Evolutionary conservation across 2,329 filamentous ascomycete genomes (phyloP), one percentile per base, ranked within the genome.

Genomic region (Colletotrichum eremochloae): DNA sequence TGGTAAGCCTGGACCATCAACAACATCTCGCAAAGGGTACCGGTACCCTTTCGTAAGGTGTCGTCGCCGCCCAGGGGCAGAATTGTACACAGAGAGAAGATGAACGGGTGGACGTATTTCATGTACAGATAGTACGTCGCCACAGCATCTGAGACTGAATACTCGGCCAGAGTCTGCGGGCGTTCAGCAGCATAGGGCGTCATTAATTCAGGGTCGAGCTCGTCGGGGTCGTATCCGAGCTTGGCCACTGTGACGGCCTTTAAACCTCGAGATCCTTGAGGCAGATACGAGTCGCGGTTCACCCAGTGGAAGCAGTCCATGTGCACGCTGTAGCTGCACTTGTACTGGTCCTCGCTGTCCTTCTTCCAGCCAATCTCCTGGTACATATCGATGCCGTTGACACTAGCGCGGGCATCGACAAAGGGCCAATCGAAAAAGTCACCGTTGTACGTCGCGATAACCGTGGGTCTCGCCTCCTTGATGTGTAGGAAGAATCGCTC

Each of bases 381-480:
- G 83, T 99, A 99, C 96, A 99, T 98, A 82, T 99, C 96, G 80
- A 99, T 98, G 40, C 97, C 96, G 76, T 97, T 92, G 75, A 98
- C 89, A 79, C 95, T 97, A 38, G 97, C 94, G 84, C 96, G 89
- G 56, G 96, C 91, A 84, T 99, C 96, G 33, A 99, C 95, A 79
- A 97, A 99, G 0, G 96, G 96, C 96, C 96, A 99, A 92, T 99
- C 96, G 91, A 99, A 99, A 81, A 99, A 99, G 85, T 99, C 96
- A 85, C 96, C 96, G 94, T 99, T 99, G 88, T 99, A 99, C n/a
- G 96, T 99, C 46, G 97, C 96, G 81, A 99, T 99, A 68, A 99
- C 96, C 0, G 95, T 98, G 0, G 96, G 96, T 72, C 93, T 90
- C 0, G 95, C 94, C 81, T 97, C 94, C 79, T 99, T 98, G 82